Percentiles rank a stretch among this genome's conserved stretches.
Evolutionary conservation across 306 rosid species (phyloP).

Genomic region (Abrus precatorius): DNA sequence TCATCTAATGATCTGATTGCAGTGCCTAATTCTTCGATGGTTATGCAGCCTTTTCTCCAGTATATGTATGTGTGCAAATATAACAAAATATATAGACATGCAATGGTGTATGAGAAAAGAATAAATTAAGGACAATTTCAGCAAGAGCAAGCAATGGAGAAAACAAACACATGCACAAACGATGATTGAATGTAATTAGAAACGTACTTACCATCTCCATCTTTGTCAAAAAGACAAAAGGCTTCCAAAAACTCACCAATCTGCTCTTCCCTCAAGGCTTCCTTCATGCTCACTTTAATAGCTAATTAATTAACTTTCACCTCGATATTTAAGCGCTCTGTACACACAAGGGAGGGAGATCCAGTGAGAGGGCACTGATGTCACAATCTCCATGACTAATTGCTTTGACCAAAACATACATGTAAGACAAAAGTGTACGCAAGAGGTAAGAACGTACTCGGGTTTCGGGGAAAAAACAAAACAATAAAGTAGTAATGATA

Average conservation of each 20-base stretch:
- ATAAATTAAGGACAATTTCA: background rate
- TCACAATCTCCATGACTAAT: no score
- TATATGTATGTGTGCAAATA: no score
- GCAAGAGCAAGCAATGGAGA: background rate
- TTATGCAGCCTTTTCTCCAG: conserved; percentile 64
- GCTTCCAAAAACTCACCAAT: conserved; percentile 72
- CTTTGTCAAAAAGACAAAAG: conserved; percentile 69
- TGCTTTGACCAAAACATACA: no score
- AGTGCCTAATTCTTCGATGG: conserved; percentile 64
- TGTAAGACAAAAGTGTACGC: no score
- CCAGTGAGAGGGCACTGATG: background rate
- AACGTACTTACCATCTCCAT: conserved; percentile 66
- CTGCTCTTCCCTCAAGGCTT: conserved; percentile 58
- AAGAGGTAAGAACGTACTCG: no score
- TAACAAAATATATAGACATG: background rate
- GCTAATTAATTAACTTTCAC: background rate
- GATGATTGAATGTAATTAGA: background rate
- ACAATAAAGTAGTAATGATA: no score
- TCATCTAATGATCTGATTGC: conserved; percentile 57
- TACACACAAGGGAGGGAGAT: background rate
- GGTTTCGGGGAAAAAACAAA: no score
- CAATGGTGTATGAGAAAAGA: background rate
- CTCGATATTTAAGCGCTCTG: background rate
- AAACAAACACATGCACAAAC: background rate
- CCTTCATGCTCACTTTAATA: conserved; percentile 33